A percentile compares a stretch with the other conserved stretches of the same genome.
Evolutionary conservation across 371 early-diverging fungal species (phyloP).

Genomic region (Conidiobolus incongruus): DNA sequence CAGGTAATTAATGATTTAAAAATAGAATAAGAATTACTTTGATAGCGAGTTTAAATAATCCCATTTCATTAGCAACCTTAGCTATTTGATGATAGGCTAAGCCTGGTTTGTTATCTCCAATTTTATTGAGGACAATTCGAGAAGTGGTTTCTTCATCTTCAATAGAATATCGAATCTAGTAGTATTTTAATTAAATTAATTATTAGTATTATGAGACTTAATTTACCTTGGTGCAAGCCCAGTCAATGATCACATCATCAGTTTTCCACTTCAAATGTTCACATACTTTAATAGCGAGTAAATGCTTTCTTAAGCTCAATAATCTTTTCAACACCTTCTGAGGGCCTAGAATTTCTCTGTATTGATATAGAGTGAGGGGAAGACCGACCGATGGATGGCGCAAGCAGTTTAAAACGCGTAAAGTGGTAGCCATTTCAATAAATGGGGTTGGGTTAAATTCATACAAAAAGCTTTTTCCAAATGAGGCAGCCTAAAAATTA

Average conservation of each 20-base stretch:
- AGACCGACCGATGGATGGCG: constrained; percentile 66
- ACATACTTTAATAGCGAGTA: constrained; percentile 64
- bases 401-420: constrained; percentile 78
- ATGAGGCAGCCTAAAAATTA: constrained; percentile 54
- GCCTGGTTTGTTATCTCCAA: constrained; percentile 40
- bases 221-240: constrained; percentile 81
- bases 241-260: constrained; percentile 70
- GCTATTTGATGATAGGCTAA: constrained; percentile 82
- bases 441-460: constrained; percentile 63
- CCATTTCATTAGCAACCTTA: constrained; percentile 67
- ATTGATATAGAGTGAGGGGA: constrained; percentile 74
- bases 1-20: neutral
- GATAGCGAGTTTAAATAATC: constrained; percentile 70
- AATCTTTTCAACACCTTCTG: constrained; percentile 62
- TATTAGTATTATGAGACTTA: neutral
- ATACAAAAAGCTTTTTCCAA: constrained; percentile 82
- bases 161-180: constrained; percentile 53
- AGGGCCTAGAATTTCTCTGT: constrained; percentile 40
- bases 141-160: constrained; percentile 73
- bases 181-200: no score
- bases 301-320: constrained; percentile 58
- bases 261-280: constrained; percentile 56
- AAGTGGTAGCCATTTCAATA: constrained; percentile 61
- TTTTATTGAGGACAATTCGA: constrained; percentile 50
- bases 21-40: constrained; percentile 24